phyloP scores from a whole-genome alignment of 176 grass and related monocot genomes.

The Triticum urartu region DNA sequence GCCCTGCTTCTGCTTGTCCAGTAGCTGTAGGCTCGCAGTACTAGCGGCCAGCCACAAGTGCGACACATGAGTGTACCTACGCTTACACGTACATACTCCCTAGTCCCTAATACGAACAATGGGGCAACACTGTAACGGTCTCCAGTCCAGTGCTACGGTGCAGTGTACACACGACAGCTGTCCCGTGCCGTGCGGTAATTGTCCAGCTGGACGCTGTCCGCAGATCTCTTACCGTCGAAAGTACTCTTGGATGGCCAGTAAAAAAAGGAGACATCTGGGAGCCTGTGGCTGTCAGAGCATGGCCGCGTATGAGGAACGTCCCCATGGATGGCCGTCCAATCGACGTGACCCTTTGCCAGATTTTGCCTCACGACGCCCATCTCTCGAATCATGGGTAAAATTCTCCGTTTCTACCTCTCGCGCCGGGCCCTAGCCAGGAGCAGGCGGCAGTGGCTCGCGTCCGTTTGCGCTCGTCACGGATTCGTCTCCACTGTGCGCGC shows the following conservation, averaged over 20 bases:
- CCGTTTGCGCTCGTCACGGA: background rate
- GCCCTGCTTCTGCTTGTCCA: background rate
- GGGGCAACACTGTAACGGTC: background rate
- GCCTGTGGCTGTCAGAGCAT: background rate
- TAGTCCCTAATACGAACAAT: background rate
- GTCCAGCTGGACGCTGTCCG: background rate
- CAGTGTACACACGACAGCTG: background rate
- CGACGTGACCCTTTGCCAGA: background rate
- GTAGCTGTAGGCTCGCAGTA: background rate
- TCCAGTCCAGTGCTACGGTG: no score
- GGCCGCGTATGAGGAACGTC: background rate
- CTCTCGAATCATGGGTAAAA: background rate
- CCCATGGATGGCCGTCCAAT: background rate
- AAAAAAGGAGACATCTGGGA: background rate
- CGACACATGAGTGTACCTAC: background rate
- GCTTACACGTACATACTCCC: background rate
- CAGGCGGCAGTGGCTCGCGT: background rate
- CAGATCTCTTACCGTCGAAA: no score
- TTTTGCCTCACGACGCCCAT: background rate
- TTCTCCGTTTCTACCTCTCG: background rate
- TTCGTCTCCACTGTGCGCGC: background rate
- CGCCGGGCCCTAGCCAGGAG: background rate
- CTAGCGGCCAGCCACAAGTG: no score
- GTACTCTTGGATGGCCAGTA: no score
- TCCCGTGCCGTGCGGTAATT: background rate